Evolutionary conservation across 2,329 filamentous ascomycete species (phyloP), one percentile per base, ranked within the genome.

Genomic region (Alternaria infectoria): DNA sequence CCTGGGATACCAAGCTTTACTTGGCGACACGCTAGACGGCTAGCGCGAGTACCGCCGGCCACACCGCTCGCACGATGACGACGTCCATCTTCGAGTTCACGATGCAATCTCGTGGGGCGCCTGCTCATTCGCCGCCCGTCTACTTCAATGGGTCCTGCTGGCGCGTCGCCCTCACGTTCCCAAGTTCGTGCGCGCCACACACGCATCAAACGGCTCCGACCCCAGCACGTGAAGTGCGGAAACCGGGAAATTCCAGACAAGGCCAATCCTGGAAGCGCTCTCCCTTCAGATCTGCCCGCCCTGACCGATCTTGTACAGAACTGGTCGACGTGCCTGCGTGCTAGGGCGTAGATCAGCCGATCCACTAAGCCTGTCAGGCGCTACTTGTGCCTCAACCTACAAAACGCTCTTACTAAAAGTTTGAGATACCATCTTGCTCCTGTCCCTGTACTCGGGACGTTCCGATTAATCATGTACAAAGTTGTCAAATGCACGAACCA

Each of bases 201-300:
- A 55, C 57, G 45, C 46, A 57, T 50, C 44, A 19, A 45, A 51
- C 25, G 45, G 54, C 52, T 17, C n/a, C 30, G 23, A 21, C 23
- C 25, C 25, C 5, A 51, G 26, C 54, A 61, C 59, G 52, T 62
- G 47, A 58, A 36, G 56, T 44, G 40, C 44, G 28, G 50, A 57
- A 62, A 54, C 60, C 30, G 56, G 60, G 56, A 57, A 62, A 44
- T 59, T 36, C 19, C 9, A 23, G 25, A 54, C 60, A 49, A 49
- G 50, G 47, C 44, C 30, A 52, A 50, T 59, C 62, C 65, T 62
- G 60, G 68, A 21, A 61, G 30, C 56, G 51, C 44, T 44, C 32
- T 25, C 49, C 28, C 36, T 54, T 54, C 57, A 59, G 61, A 68
- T 69, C 62, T 64, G 57, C 61, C 69, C 28, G 65, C 63, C 56